These are phyloP conservation scores for Stemphylium beticola DNA, from an alignment of 2,329 filamentous ascomycete genomes.

Conservation along the genomic window DNA sequence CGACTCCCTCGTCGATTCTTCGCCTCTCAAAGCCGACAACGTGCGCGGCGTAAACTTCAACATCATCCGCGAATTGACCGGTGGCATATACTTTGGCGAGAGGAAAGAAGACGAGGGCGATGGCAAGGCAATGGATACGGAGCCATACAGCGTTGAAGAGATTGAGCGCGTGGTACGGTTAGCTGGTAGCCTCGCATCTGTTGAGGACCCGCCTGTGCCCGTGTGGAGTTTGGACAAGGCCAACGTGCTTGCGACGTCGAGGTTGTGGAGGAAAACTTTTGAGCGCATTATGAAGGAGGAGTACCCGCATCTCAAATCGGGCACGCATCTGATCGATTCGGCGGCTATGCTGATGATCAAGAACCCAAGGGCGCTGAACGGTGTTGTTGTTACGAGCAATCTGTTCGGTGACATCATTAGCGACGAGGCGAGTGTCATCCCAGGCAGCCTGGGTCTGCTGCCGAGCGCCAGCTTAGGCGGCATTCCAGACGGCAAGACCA, in stretches of 20 bases:
- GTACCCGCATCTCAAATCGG: constrained; percentile 83
- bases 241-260: constrained; percentile 88
- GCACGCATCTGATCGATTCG: constrained; percentile 91
- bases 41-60: constrained; percentile 90
- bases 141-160: constrained; percentile 83
- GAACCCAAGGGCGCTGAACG: constrained; percentile 86
- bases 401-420: constrained; percentile 95
- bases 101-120: constrained; percentile 79
- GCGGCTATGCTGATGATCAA: constrained; percentile 99
- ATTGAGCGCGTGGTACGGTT: constrained; percentile 87
- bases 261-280: constrained; percentile 88
- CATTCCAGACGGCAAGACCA: constrained; percentile 82
- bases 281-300: constrained; percentile 84
- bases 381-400: constrained; percentile 90
- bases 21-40: constrained; percentile 84
- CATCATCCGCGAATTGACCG: constrained; percentile 89
- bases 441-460: constrained; percentile 84
- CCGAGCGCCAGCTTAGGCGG: constrained; percentile 87
- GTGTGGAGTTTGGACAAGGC: constrained; percentile 95
- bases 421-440: constrained; percentile 94
- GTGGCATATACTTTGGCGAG: constrained; percentile 95
- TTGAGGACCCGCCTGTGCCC: constrained; percentile 74
- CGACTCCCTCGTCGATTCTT: constrained; percentile 74
- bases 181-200: constrained; percentile 79
- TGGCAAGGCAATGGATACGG: constrained; percentile 79